These are phyloP conservation scores for Septoria petroselini DNA, from an alignment of 2,329 filamentous ascomycete species.

Conservation along the genomic window DNA sequence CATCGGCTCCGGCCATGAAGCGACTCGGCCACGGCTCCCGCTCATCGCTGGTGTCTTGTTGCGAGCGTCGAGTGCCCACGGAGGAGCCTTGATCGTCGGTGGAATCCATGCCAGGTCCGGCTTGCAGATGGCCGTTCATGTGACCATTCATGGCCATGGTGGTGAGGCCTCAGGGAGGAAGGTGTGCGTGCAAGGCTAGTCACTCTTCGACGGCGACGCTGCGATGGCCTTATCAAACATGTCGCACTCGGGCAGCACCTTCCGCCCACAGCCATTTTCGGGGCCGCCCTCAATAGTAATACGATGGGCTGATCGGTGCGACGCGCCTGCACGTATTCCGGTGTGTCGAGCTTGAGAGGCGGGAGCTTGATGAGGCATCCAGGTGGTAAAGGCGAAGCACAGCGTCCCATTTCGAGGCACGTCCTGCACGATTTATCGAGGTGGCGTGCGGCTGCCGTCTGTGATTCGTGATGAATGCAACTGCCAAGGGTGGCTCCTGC, in stretches of 20 bases:
- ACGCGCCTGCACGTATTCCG: no score
- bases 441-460: constrained; percentile 4
- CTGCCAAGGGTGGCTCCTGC: background rate
- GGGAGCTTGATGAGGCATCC: no score
- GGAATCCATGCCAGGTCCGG: background rate
- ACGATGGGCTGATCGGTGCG: no score
- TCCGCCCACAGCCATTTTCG: no score
- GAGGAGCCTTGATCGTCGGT: background rate
- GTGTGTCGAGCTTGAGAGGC: no score
- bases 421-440: constrained; percentile 7
- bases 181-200: background rate
- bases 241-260: no score
- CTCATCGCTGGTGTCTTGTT: background rate
- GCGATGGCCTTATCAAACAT: no score
- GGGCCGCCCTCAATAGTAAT: no score
- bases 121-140: background rate
- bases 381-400: background rate
- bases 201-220: background rate
- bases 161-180: background rate
- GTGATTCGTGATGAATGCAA: constrained; percentile 4
- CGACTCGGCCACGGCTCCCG: background rate
- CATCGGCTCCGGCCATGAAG: background rate
- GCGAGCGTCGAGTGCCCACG: background rate
- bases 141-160: background rate
- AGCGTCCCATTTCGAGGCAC: no score